Evolutionary conservation across 1,139 yeast genomes (phyloP).

Genomic region (Saccharomyces pastorianus): DNA sequence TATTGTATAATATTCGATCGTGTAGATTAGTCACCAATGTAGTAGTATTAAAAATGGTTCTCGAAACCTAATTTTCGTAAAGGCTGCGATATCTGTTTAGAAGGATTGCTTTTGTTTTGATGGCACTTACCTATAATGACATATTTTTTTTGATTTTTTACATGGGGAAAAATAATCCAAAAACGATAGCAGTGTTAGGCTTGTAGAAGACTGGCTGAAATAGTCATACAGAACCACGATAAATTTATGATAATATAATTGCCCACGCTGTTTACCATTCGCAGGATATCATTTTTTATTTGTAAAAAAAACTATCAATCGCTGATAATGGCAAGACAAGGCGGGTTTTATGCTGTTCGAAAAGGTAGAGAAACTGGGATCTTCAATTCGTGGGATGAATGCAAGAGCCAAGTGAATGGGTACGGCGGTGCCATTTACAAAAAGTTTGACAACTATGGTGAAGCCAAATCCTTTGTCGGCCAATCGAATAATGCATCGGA

Average conservation of each 20-base stretch:
- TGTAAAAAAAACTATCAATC: not conserved
- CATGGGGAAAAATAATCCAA: not conserved
- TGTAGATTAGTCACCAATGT: not conserved
- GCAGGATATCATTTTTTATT: not conserved
- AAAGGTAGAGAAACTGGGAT: conserved; percentile 50
- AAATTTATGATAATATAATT: not conserved
- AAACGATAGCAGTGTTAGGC: not conserved
- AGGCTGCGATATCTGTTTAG: not conserved
- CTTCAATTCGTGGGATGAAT: conserved; percentile 44
- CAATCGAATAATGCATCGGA: conserved; percentile 7
- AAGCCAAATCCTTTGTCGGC: conserved; percentile 38
- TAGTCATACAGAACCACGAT: no score
- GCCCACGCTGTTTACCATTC: not conserved
- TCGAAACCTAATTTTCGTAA: not conserved
- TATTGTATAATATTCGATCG: not conserved
- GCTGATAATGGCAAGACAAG: conserved; percentile 14
- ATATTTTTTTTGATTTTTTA: not conserved
- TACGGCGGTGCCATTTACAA: conserved; percentile 48
- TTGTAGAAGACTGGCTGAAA: not conserved
- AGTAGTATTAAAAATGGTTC: not conserved
- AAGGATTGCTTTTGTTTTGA: no score
- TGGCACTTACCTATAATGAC: no score
- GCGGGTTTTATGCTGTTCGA: conserved; percentile 50
- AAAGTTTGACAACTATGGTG: conserved; percentile 40
- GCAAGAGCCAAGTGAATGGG: conserved; percentile 44